Percentiles rank a stretch among this genome's conserved stretches.
These are phyloP conservation scores for Acephala macrosclerotiorum DNA, from an alignment of 2,329 filamentous ascomycete genomes.

Conservation along the genomic window DNA sequence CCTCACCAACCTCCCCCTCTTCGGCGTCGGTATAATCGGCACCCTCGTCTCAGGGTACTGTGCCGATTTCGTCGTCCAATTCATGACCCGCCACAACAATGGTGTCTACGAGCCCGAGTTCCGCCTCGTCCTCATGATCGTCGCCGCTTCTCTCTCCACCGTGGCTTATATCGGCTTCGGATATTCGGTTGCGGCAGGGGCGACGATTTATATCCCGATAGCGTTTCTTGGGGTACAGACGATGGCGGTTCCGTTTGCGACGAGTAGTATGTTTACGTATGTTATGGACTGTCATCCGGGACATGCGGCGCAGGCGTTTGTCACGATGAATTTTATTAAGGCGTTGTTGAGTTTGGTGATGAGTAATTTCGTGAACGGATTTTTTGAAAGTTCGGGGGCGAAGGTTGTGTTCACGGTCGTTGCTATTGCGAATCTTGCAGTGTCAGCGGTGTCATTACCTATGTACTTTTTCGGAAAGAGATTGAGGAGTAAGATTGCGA, in stretches of 20 bases:
- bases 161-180: slow-evolving; percentile 52
- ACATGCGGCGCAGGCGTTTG: slow-evolving; percentile 50
- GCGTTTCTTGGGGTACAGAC: slow-evolving; percentile 43
- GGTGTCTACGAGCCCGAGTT: slow-evolving; percentile 56
- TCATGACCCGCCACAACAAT: slow-evolving; percentile 32
- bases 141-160: slow-evolving; percentile 43
- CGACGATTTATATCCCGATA: slow-evolving; percentile 42
- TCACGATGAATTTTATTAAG: slow-evolving; percentile 51
- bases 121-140: slow-evolving; percentile 51
- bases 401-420: slow-evolving; percentile 33
- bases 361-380: slow-evolving; percentile 36
- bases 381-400: slow-evolving; percentile 38
- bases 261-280: slow-evolving; percentile 48
- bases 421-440: slow-evolving; percentile 25
- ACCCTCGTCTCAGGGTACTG: slow-evolving; percentile 53
- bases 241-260: slow-evolving; percentile 47
- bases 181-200: slow-evolving; percentile 49
- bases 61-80: slow-evolving; percentile 44
- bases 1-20: slow-evolving; percentile 56
- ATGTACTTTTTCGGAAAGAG: slow-evolving; percentile 42
- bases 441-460: slow-evolving; percentile 33
- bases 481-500: slow-evolving; percentile 30
- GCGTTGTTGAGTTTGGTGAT: slow-evolving; percentile 47
- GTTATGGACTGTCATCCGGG: slow-evolving; percentile 50
- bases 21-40: slow-evolving; percentile 53